Conservation (phyloP, 371 early-diverging fungal genomes). For the Coemansia sp. region DNA sequence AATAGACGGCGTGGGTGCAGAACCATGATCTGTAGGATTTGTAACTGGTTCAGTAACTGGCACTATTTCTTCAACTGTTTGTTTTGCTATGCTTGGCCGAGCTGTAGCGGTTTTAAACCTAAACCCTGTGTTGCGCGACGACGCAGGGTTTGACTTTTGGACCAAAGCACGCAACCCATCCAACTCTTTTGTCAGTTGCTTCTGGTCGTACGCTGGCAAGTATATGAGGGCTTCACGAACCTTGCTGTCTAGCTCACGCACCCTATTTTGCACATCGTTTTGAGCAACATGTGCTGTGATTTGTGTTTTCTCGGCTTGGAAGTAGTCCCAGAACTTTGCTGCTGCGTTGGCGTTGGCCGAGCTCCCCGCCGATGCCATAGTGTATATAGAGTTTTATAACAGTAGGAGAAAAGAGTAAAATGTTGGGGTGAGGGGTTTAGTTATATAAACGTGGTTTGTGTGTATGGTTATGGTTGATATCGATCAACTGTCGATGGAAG, state of each 20-base stretch:
- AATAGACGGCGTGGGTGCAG: slow-evolving; percentile 5
- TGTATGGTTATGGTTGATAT: too few relatives aligned
- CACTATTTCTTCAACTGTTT: not conserved
- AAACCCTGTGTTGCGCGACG: slow-evolving; percentile 16
- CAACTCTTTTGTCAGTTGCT: slow-evolving; percentile 26
- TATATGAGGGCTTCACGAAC: slow-evolving; percentile 46
- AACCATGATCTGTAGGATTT: not conserved
- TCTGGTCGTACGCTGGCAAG: slow-evolving; percentile 43
- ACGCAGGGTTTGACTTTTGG: not conserved
- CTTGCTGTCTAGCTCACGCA: slow-evolving; percentile 30
- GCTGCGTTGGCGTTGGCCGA: slow-evolving; percentile 37
- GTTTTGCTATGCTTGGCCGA: not conserved
- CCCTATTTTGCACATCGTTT: slow-evolving; percentile 14
- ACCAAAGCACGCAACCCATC: slow-evolving; percentile 25
- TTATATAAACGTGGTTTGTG: too few relatives aligned
- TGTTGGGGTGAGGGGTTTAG: too few relatives aligned
- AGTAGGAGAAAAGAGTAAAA: not conserved
- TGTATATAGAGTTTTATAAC: not conserved
- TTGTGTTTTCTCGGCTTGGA: slow-evolving; percentile 25
- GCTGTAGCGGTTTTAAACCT: slow-evolving; percentile 26
- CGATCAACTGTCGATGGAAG: too few relatives aligned
- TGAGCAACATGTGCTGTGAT: slow-evolving; percentile 1
- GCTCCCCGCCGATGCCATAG: slow-evolving; percentile 5
- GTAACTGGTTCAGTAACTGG: not conserved
- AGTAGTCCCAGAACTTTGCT: slow-evolving; percentile 35